Evolutionary conservation across 2,329 filamentous ascomycete genomes (phyloP).

Genomic region (Neonectria neomacrospora): DNA sequence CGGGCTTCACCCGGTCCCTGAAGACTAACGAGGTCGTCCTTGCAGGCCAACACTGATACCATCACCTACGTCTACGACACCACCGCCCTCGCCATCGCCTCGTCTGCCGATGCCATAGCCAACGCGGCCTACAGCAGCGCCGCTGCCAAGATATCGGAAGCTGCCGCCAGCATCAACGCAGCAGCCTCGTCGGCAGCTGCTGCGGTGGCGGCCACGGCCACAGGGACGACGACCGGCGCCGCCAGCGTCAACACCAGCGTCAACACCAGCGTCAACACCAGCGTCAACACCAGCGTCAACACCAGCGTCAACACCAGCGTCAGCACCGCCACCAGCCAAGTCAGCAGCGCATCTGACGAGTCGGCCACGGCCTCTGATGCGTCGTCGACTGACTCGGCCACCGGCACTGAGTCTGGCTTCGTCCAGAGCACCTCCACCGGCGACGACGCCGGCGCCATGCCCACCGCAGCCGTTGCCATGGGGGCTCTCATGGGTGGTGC

Average conservation of each 20-base stretch:
- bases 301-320: not conserved
- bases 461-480: conserved; percentile 22
- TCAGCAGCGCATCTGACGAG: not conserved
- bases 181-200: not conserved
- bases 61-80: conserved; percentile 8
- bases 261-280: too few relatives aligned
- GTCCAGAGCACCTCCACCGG: conserved; percentile 12
- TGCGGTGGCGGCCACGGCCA: not conserved
- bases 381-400: not conserved
- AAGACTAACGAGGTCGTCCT: not conserved
- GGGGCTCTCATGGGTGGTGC: conserved; percentile 25
- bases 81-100: not conserved
- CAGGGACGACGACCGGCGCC: not conserved
- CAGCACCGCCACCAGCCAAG: not conserved
- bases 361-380: not conserved
- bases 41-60: conserved; percentile 9
- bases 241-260: not conserved
- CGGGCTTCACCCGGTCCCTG: not conserved
- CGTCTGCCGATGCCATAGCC: conserved; percentile 3
- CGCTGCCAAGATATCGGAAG: conserved; percentile 14
- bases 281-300: not conserved
- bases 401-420: conserved; percentile 14
- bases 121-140: conserved; percentile 9
- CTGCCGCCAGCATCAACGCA: conserved; percentile 10
- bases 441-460: conserved; percentile 18